Base-by-base conservation (phyloP, 306 rosid genomes). In the Pachyrhizus erosus region DNA sequence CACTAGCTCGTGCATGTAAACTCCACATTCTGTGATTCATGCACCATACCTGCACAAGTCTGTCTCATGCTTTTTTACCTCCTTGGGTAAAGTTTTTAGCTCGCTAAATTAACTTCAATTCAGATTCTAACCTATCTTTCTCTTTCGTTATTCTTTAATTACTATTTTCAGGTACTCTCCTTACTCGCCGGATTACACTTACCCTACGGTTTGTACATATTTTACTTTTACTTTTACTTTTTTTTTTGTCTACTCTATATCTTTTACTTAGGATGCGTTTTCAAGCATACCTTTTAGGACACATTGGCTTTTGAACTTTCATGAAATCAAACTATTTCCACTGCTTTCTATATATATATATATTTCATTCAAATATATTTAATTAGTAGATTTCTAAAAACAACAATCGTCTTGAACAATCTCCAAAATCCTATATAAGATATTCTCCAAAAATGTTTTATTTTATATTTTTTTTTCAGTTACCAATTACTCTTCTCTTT, bases 101-200 rank as follows among this genome's bases (percentile, higher is more conserved):
- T 39, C 4, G 13, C 39, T 70, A 17, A n/a, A 68, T 51, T 40
- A 26, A 68, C 79, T 33, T 68, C 40, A 5, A 37, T 37, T 5
- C 21, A 33, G 7, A 31, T 78, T 73, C 77, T 79, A 2, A 84
- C 21, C 23, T 45, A 55, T 42, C 54, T 45, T 66, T 42, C 54
- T 45, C 40, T 51, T 49, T 31, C 58, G 9, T 66, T 46, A 7
- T 71, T 68, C 18, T 34, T 54, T 84, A 24, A 29, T 70, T 55
- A 27, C 43, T 79, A 26, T 83, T 88, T 89, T 89, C 91, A 96
- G 99, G 96, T 96, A 96, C 87, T 93, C 99, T 86, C 81, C 97
- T 26, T 96, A 96, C 89, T 96, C 99, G 75, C 94, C 96, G 15
- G 99, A 96, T 81, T 96, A 93, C 84, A 86, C 91, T 73, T 96